A percentile compares a stretch with the other conserved stretches of the same genome.
Evolutionary conservation across 2,329 filamentous ascomycete genomes (phyloP).

Genomic region (Calonectria pauciramosa): DNA sequence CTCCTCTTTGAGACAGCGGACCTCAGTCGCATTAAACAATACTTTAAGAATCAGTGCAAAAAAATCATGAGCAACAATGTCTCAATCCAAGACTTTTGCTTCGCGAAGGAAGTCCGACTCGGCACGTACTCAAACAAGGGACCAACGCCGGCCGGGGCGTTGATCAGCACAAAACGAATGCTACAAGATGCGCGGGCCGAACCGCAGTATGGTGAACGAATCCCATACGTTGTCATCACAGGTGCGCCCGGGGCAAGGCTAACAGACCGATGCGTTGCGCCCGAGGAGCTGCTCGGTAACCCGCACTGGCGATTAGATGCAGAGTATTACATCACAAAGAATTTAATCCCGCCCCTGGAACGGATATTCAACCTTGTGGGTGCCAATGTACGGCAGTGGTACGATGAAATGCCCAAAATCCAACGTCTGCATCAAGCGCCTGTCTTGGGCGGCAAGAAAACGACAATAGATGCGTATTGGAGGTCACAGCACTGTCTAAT

Average conservation of each 20-base stretch:
- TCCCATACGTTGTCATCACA: conserved; percentile 93
- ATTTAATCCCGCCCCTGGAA: conserved; percentile 93
- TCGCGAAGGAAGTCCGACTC: conserved; percentile 90
- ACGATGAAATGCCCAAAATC: conserved; percentile 95
- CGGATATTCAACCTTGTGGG: conserved; percentile 97
- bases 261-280: conserved; percentile 90
- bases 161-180: conserved; percentile 91
- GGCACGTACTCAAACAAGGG: conserved; percentile 86
- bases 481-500: conserved; percentile 82
- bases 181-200: conserved; percentile 87
- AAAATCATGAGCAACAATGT: conserved; percentile 94
- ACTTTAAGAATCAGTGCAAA: conserved; percentile 89
- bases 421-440: conserved; percentile 71
- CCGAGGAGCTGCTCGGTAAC: conserved; percentile 83
- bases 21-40: conserved; percentile 87
- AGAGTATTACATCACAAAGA: conserved; percentile 97
- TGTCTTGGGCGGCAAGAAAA: conserved; percentile 61
- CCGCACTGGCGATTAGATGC: conserved; percentile 87
- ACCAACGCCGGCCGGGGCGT: conserved; percentile 85
- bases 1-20: conserved; percentile 92
- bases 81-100: conserved; percentile 95
- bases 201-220: conserved; percentile 93
- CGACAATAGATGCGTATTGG: conserved; percentile 96
- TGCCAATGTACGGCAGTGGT: conserved; percentile 92
- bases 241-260: conserved; percentile 89